A percentile compares a stretch with the other conserved stretches of the same genome.
These are phyloP conservation scores for Patellaria atrata DNA, from an alignment of 495 filamentous ascomycete species.

Conservation along the genomic window DNA sequence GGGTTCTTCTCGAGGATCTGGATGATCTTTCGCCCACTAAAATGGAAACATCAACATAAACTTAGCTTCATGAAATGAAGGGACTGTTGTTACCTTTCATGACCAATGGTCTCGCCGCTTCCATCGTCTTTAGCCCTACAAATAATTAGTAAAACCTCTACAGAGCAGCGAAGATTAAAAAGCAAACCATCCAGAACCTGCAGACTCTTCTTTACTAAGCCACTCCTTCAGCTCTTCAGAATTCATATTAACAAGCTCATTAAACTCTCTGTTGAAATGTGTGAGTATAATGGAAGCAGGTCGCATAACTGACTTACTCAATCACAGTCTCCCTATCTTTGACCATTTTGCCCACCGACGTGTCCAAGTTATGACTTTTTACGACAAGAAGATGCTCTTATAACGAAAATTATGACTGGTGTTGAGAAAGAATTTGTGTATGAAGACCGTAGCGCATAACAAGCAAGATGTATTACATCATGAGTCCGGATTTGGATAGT, in stretches of 20 bases:
- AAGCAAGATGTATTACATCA: no score
- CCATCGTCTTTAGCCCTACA: constrained; percentile 40
- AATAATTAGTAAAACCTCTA: no score
- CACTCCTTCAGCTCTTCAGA: constrained; percentile 44
- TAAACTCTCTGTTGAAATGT: constrained; percentile 41
- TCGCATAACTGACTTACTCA: constrained; percentile 24
- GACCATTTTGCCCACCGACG: no score
- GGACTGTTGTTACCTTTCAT: constrained; percentile 36
- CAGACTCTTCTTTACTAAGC: constrained; percentile 41
- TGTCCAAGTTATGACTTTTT: no score
- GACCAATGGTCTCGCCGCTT: constrained; percentile 47
- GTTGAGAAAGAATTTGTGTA: no score
- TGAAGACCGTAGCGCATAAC: no score
- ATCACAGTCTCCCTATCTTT: constrained; percentile 44
- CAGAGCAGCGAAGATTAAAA: no score
- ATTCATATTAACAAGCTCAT: constrained; percentile 54
- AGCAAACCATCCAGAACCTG: constrained; percentile 45
- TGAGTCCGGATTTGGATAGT: no score
- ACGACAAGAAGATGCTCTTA: no score
- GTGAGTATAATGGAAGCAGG: constrained; percentile 1
- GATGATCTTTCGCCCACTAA: constrained; percentile 49
- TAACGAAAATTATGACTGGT: no score
- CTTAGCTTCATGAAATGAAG: not conserved
- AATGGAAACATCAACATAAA: not conserved
- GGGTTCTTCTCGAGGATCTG: constrained; percentile 49